Base-by-base conservation (phyloP, 1,284 basidiomycete species). In the Ustilago bromivora region DNA sequence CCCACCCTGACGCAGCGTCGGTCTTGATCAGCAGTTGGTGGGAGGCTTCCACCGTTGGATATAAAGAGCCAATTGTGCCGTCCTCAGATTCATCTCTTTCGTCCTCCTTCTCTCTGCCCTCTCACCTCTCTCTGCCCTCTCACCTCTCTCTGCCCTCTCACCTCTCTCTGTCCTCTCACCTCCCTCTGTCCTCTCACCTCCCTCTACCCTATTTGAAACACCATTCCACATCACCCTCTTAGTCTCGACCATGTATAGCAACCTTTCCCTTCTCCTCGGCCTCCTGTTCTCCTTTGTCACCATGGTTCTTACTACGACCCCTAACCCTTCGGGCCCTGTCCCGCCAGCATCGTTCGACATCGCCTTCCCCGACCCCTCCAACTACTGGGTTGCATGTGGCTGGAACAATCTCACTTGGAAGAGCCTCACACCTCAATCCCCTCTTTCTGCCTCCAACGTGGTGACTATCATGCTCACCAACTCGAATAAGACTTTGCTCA, bases 361-460 rank as follows among this genome's bases (percentile, higher is more conserved):
- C 36, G 65, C 61, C 31, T 73, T 77, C 41, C 75, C 75, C 28
- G 28, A 34, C n/a, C 43, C 71, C 4, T 38, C 75, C 15, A 41
- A 70, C 51, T 73, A 77, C 67, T 77, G 75, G 75, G 75, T 77
- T 23, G 66, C 75, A 3, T 77, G 75, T 23, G 70, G 71, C 1
- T 72, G 67, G 66, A 77, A 77, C 61, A 66, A 65, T 19, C 55
- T 77, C 55, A 61, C 64, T 4, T 78, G 71, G 71, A 67, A 58
- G 3, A 31, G 28, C 15, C 12, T 15, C 28, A 31, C 49, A 15
- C 49, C 23, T 19, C n/a, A 23, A 13, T 17, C 49, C 28, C 15
- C 19, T 28, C n/a, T 2, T 58, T 1, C 28, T 23, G 12, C 64
- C 71, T 56, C 61, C 71, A 0, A 32, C 4, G 28, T 36, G 4